phyloP scores from a whole-genome alignment of 2,329 filamentous ascomycete species.

The Didymella sp. region DNA sequence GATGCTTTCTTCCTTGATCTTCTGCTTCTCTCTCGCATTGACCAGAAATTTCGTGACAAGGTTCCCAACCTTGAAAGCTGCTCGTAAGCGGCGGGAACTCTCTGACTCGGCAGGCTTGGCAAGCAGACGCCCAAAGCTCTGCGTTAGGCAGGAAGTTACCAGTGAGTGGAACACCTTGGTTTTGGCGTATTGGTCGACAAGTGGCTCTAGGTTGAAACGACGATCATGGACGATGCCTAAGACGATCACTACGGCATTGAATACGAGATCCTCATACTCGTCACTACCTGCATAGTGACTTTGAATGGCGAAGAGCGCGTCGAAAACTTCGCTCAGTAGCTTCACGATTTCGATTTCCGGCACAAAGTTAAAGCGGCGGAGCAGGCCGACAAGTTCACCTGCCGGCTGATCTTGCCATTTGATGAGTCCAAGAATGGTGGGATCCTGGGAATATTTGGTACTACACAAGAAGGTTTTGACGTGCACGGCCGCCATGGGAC shows the following conservation, averaged over 20 bases:
- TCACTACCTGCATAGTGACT: constrained; percentile 91
- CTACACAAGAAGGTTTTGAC: constrained; percentile 90
- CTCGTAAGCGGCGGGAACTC: constrained; percentile 81
- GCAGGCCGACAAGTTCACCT: constrained; percentile 73
- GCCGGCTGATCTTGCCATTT: constrained; percentile 82
- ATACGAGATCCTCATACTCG: constrained; percentile 90
- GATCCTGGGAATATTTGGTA: constrained; percentile 92
- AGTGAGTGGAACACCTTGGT: constrained; percentile 91
- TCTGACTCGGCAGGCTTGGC: constrained; percentile 83
- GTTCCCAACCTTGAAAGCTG: constrained; percentile 92
- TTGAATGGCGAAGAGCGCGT: constrained; percentile 88
- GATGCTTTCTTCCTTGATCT: constrained; percentile 85
- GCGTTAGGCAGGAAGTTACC: constrained; percentile 84
- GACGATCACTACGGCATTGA: constrained; percentile 87
- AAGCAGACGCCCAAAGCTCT: constrained; percentile 84
- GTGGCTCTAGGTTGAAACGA: constrained; percentile 85
- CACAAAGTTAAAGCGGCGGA: constrained; percentile 88
- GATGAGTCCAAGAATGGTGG: constrained; percentile 80
- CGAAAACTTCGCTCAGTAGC: constrained; percentile 85
- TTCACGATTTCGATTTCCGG: constrained; percentile 98
- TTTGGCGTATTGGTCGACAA: constrained; percentile 91
- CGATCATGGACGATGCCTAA: constrained; percentile 93
- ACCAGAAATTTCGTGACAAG: constrained; percentile 96
- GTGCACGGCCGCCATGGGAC: constrained; percentile 78
- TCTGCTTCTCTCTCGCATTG: constrained; percentile 84